These are phyloP conservation scores for Backusella psychrophila DNA, from an alignment of 192 early-diverging fungal species.

Conservation along the genomic window DNA sequence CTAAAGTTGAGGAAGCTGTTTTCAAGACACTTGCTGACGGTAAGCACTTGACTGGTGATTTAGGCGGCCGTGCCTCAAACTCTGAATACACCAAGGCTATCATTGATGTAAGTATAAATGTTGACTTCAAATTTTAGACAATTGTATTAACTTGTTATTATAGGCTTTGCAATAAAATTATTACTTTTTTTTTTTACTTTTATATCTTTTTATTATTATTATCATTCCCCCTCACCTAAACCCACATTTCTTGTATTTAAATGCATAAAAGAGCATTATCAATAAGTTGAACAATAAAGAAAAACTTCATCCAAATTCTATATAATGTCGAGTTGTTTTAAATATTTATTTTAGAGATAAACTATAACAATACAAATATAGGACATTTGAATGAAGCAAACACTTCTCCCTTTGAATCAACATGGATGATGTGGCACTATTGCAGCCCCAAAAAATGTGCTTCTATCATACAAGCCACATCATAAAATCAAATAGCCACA, in stretches of 20 bases:
- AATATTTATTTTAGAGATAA: no score
- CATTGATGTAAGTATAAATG: conserved; percentile 40
- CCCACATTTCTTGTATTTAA: conserved; percentile 3
- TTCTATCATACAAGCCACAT: neutral
- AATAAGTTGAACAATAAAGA: neutral
- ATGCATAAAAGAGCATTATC: neutral
- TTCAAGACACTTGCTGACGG: conserved; percentile 92
- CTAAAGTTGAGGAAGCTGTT: conserved; percentile 84
- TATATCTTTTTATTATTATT: neutral
- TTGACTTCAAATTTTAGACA: neutral
- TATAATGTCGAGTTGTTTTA: no score
- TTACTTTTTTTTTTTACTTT: neutral
- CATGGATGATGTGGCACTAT: no score
- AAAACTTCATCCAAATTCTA: no score
- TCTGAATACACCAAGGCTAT: conserved; percentile 86
- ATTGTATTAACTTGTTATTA: neutral
- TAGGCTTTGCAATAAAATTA: conserved; percentile 1
- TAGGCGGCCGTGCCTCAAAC: conserved; percentile 82
- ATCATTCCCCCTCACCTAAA: neutral
- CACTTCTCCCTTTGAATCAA: no score
- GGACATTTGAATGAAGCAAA: no score
- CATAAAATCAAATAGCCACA: neutral
- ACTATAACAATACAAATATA: no score
- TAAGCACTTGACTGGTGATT: conserved; percentile 82
- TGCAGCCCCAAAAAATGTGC: neutral